These are phyloP conservation scores for Zygoascus biomembranicola DNA, from an alignment of 805 yeast species.

Conservation along the genomic window DNA sequence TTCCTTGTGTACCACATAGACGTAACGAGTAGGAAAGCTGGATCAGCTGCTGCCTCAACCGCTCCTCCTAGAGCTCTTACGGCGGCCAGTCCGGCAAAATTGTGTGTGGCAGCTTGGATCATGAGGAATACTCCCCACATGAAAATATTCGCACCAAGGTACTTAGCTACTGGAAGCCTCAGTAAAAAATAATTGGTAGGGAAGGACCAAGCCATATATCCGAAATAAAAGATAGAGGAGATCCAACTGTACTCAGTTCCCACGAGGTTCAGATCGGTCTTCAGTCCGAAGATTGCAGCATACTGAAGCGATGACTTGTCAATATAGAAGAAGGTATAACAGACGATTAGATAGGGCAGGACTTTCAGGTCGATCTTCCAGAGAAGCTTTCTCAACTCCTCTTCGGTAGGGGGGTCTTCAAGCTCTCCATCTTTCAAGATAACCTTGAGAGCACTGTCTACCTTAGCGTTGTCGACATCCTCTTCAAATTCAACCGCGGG, in stretches of 20 bases:
- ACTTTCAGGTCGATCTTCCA: constrained; percentile 11
- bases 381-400: constrained; percentile 2
- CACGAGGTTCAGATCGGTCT: constrained; percentile 33
- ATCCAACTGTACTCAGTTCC: constrained; percentile 38
- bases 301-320: constrained; percentile 48
- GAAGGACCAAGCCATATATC: constrained; percentile 39
- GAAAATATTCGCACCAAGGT: constrained; percentile 12
- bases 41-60: constrained; percentile 21
- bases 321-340: constrained; percentile 12
- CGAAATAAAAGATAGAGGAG: constrained; percentile 38
- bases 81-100: constrained; percentile 9
- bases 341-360: constrained; percentile 12
- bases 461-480: not conserved
- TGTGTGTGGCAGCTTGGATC: constrained; percentile 12
- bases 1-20: constrained; percentile 50
- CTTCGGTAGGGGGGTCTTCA: not conserved
- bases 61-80: constrained; percentile 13
- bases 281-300: constrained; percentile 44
- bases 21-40: constrained; percentile 48
- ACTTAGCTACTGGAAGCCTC: constrained; percentile 16
- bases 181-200: constrained; percentile 36
- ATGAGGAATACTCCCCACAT: constrained; percentile 16
- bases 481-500: not conserved
- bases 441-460: not conserved
- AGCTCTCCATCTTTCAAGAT: not conserved